phyloP scores from a whole-genome alignment of 169 alveolate species.

The Plasmodium knowlesi region DNA sequence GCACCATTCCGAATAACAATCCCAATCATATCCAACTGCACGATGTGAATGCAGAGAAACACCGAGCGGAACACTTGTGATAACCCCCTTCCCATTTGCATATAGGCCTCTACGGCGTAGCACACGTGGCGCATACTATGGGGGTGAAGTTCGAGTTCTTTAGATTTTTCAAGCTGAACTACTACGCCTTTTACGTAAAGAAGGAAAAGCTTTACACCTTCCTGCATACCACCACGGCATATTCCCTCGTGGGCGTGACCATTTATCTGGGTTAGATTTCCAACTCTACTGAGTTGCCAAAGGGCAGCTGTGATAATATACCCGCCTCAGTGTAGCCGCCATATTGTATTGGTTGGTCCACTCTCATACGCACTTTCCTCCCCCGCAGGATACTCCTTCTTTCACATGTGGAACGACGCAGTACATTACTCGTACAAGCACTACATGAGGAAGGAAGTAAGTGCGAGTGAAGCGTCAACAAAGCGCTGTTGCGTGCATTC shows the following conservation, averaged over 20 bases:
- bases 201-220: constrained; percentile 72
- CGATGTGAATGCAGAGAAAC: neutral
- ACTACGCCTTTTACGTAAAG: constrained; percentile 66
- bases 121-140: constrained; percentile 18
- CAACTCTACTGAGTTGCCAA: neutral
- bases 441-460: constrained; percentile 71
- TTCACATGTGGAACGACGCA: constrained; percentile 75
- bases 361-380: neutral
- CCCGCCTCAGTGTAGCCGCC: neutral
- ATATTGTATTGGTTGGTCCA: neutral
- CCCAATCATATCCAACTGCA: neutral
- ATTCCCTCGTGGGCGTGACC: constrained; percentile 66
- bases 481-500: neutral
- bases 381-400: constrained; percentile 55
- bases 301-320: neutral
- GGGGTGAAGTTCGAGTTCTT: constrained; percentile 71
- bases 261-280: constrained; percentile 34
- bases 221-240: constrained; percentile 59
- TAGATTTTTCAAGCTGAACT: constrained; percentile 63
- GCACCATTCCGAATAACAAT: neutral
- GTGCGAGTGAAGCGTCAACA: constrained; percentile 1
- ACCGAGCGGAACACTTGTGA: neutral
- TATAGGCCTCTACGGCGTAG: neutral
- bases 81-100: neutral
- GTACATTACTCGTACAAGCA: constrained; percentile 76